Conservation (phyloP, 805 yeast species). For the Grigorovia transvaalensis region DNA sequence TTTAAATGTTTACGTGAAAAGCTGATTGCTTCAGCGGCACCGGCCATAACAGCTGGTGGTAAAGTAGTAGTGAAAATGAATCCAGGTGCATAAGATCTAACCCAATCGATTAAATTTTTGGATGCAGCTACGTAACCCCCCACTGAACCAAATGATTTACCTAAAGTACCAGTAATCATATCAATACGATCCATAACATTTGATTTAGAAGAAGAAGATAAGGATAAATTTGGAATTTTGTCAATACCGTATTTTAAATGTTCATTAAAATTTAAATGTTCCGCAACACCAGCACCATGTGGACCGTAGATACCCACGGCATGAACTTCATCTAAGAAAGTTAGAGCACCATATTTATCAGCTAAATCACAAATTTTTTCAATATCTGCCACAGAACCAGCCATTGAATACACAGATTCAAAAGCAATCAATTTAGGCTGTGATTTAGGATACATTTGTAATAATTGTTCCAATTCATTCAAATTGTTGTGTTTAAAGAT, state of each 20-base stretch:
- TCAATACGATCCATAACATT: slow-evolving; percentile 86
- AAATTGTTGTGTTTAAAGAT: slow-evolving; percentile 87
- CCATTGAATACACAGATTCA: slow-evolving; percentile 96
- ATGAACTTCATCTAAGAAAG: slow-evolving; percentile 96
- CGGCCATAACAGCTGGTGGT: slow-evolving; percentile 98
- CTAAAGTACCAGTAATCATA: slow-evolving; percentile 94
- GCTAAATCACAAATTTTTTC: slow-evolving; percentile 90
- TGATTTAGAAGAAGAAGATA: slow-evolving; percentile 1
- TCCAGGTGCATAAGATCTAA: slow-evolving; percentile 94
- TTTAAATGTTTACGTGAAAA: slow-evolving; percentile 67
- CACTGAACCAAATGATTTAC: slow-evolving; percentile 93
- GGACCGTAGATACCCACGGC: slow-evolving; percentile 99
- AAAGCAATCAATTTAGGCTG: slow-evolving; percentile 93
- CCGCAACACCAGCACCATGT: slow-evolving; percentile 99
- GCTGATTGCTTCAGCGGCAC: slow-evolving; percentile 79
- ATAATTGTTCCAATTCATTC: slow-evolving; percentile 66
- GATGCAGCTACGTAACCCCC: slow-evolving; percentile 97
- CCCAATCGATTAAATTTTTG: slow-evolving; percentile 78
- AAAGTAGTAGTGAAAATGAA: slow-evolving; percentile 93
- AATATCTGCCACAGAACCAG: slow-evolving; percentile 94
- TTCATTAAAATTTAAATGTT: slow-evolving; percentile 81
- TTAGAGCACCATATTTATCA: slow-evolving; percentile 92
- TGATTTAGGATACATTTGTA: slow-evolving; percentile 72
- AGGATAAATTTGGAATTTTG: slow-evolving; percentile 26
- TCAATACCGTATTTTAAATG: slow-evolving; percentile 61